Base-by-base conservation (phyloP, 495 filamentous ascomycete genomes). In the Elaphomyces granulatus region DNA sequence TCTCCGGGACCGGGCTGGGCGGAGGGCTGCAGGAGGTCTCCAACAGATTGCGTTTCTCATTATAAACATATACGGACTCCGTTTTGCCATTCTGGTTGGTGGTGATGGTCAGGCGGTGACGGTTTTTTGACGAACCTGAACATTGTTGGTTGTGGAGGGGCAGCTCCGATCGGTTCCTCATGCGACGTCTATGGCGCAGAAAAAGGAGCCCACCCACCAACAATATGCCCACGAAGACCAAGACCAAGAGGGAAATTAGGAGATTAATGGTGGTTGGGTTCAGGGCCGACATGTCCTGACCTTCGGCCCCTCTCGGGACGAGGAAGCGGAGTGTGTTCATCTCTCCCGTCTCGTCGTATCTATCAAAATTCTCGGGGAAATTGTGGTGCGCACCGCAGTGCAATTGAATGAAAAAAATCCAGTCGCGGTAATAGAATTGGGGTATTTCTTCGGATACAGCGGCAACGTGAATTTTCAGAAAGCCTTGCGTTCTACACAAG, bases 1-100 rank as follows among this genome's bases (percentile, higher is more conserved):
- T 98, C 61, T 95, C 85, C 8, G 90, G 90, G 9, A 96, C 74
- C n/a, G 84, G 83, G 41, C 83, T 87, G 34, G 78, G 59, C 19
- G 87, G 84, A 12, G 84, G 83, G 32, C 72, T 77, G 34, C 70
- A 69, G 16, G 83, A 81, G 56, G 79, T 79, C 32, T 75, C 70
- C 44, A 90, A 75, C 48, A 92, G 72, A 38, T 74, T 70, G 44
- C 68, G 65, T 57, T 83, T 74, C 56, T 85, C 81, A 47, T 80
- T 77, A 52, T 80, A 80, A 42, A 88, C 72, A 37, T 80, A 64
- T 42, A 83, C 68, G 44, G 78, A 83, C 21, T 80, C 77, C 21
- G 67, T 61, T 37, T 72, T 71, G 33, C 67, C 56, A 33, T 65
- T 64, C 3, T 72, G 71, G 0, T 61, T 56, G 8, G 75, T 61